phyloP scores from a whole-genome alignment of 2,329 filamentous ascomycete species.

The Dryadomyces quercus-mongolicae region DNA sequence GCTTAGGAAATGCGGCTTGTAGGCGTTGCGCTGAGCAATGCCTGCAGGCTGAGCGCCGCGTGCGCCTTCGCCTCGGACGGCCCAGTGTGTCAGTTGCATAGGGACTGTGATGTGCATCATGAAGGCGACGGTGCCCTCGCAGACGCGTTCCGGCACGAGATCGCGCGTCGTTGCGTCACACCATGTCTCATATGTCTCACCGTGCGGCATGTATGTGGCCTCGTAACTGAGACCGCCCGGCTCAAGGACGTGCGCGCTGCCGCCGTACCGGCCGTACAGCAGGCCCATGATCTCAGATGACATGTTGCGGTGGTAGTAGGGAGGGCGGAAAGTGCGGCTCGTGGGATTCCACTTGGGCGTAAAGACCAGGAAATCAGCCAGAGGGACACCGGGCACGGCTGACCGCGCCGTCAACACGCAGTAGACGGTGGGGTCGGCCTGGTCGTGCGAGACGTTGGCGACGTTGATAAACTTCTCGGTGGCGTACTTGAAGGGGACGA shows the following conservation, averaged over 20 bases:
- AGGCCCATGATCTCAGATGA: slow-evolving; percentile 46
- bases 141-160: slow-evolving; percentile 5
- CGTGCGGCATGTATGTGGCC: slow-evolving; percentile 23
- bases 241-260: slow-evolving; percentile 15
- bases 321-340: slow-evolving; percentile 49
- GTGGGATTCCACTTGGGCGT: slow-evolving; percentile 53
- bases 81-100: slow-evolving; percentile 3
- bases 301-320: slow-evolving; percentile 53
- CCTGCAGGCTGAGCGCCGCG: not conserved
- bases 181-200: slow-evolving; percentile 21
- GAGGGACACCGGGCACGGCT: slow-evolving; percentile 36
- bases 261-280: slow-evolving; percentile 24
- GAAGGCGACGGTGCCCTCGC: slow-evolving; percentile 6
- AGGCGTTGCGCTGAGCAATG: not conserved
- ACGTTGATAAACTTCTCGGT: slow-evolving; percentile 42
- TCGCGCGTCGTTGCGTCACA: slow-evolving; percentile 13
- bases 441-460: slow-evolving; percentile 45
- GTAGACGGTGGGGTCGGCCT: slow-evolving; percentile 55
- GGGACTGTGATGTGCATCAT: slow-evolving; percentile 11
- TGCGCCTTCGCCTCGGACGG: not conserved
- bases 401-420: slow-evolving; percentile 51
- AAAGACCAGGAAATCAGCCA: slow-evolving; percentile 57
- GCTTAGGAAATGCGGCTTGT: slow-evolving; percentile 4
- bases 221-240: slow-evolving; percentile 22
- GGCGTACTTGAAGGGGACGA: slow-evolving; percentile 48